phyloP scores from a whole-genome alignment of 352 stramenopile species.

The Pythium graminicola region DNA sequence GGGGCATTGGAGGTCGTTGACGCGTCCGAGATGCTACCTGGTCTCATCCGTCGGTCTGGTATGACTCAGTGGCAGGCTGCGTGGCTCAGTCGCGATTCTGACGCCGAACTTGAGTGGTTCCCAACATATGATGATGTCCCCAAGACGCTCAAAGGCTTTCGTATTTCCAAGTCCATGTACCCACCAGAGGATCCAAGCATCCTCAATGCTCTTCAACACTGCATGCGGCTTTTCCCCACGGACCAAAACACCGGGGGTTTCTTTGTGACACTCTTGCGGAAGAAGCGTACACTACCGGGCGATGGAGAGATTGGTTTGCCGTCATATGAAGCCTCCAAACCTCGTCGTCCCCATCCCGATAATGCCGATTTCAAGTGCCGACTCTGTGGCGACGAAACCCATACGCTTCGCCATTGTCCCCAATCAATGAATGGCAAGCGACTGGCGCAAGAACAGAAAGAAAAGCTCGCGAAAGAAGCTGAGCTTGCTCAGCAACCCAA shows the following conservation, averaged over 20 bases:
- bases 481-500: conserved; percentile 10
- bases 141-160: conserved; percentile 46
- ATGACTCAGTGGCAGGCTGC: conserved; percentile 55
- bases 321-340: conserved; percentile 33
- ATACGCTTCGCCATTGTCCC: conserved; percentile 39
- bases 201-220: conserved; percentile 51
- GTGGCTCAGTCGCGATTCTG: conserved; percentile 45
- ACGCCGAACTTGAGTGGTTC: conserved; percentile 48
- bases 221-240: conserved; percentile 93
- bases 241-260: conserved; percentile 98
- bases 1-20: conserved; percentile 88
- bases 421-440: conserved; percentile 30
- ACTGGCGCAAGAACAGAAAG: conserved; percentile 17
- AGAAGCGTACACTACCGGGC: conserved; percentile 40
- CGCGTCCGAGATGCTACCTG: conserved; percentile 39
- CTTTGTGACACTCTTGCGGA: conserved; percentile 94
- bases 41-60: conserved; percentile 39
- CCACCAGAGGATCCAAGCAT: conserved; percentile 51
- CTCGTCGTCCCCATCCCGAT: conserved; percentile 16
- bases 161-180: conserved; percentile 77
- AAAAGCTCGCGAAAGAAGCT: conserved; percentile 11
- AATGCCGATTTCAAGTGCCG: conserved; percentile 29
- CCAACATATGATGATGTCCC: conserved; percentile 47
- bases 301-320: conserved; percentile 31
- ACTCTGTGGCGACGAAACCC: conserved; percentile 20